Evolutionary conservation across 1,284 basidiomycete species (phyloP), one percentile per base, ranked within the genome.

Genomic region (Phellopilus nigrolimitatus): DNA sequence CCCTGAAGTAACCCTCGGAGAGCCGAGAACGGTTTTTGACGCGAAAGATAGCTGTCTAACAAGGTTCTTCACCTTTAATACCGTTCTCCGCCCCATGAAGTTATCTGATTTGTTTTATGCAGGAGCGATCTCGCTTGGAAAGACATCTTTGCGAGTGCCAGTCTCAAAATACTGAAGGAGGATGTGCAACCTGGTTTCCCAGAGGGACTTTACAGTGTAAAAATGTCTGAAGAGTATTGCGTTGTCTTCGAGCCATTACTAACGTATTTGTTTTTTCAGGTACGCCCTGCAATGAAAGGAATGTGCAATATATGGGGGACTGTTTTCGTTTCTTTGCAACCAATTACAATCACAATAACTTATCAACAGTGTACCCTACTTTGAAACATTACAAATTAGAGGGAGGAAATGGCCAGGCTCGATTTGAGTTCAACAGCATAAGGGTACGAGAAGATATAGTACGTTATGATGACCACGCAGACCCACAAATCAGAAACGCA

Each of bases 21-120:
- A 68, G 4, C 71, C 82, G 0, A 71, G 73, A 12, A 75, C 78
- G n/a, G 68, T 84, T 13, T 91, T 92, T 61, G 94, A 97, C 61
- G 80, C 85, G 54, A 73, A 86, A 55, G 95, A 97, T 68, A 93
- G 90, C 10, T 94, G 88, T 62, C 70, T 95, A 63, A 97, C 90
- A 8, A 80, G 94, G 93, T 76, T 21, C 34, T 59, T 40, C 22
- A 10, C 38, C 37, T 34, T 36, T 21, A 22, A 46, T 13, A 36
- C 3, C 6, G 42, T 34, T 22, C 27, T 33, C 27, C 12, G 3
- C 10, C 2, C 13, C 2, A 22, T 8, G 25, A 28, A 41, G 8
- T 56, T 39, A 21, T 51, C 19, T 22, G 10, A 17, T 43, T 42
- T 33, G 41, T 12, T 41, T 34, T 12, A 19, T 54, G n/a, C 41